A percentile compares a stretch with the other conserved stretches of the same genome.
phyloP scores from a whole-genome alignment of 331 rosid genomes.

The Stylosanthes scabra region DNA sequence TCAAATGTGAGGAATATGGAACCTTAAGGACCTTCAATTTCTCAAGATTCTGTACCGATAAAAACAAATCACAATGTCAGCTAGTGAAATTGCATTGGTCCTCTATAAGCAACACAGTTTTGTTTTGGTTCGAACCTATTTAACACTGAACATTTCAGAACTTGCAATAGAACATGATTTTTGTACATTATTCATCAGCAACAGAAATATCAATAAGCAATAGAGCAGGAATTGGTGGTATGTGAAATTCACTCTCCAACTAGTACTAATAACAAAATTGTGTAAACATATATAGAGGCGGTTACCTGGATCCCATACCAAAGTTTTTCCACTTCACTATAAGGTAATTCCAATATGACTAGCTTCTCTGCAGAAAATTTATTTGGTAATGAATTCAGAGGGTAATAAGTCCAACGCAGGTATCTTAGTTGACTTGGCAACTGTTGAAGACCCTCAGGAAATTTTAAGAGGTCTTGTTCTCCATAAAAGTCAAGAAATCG shows the following conservation, averaged over 20 bases:
- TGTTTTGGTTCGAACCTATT: too few species aligned
- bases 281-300: not conserved
- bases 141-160: too few species aligned
- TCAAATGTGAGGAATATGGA: not conserved
- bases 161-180: too few species aligned
- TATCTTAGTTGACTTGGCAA: slow-evolving; percentile 31
- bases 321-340: slow-evolving; percentile 24
- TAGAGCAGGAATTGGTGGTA: not conserved
- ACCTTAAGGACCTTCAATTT: slow-evolving; percentile 16
- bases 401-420: slow-evolving; percentile 35
- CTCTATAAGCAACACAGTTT: too few species aligned
- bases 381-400: slow-evolving; percentile 34
- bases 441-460: slow-evolving; percentile 32
- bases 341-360: slow-evolving; percentile 5
- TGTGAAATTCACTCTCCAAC: not conserved
- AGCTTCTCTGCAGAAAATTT: slow-evolving; percentile 29
- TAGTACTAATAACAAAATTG: too few species aligned
- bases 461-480: not conserved
- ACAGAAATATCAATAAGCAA: too few species aligned
- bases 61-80: not conserved
- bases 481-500: slow-evolving; percentile 29
- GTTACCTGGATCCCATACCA: slow-evolving; percentile 30
- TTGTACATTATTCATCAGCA: too few species aligned
- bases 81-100: too few species aligned
- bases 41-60: slow-evolving; percentile 16